Evolutionary conservation across 345 rosid genomes (phyloP), one percentile per base, ranked within the genome.

Genomic region (Lepidium aucheri): DNA sequence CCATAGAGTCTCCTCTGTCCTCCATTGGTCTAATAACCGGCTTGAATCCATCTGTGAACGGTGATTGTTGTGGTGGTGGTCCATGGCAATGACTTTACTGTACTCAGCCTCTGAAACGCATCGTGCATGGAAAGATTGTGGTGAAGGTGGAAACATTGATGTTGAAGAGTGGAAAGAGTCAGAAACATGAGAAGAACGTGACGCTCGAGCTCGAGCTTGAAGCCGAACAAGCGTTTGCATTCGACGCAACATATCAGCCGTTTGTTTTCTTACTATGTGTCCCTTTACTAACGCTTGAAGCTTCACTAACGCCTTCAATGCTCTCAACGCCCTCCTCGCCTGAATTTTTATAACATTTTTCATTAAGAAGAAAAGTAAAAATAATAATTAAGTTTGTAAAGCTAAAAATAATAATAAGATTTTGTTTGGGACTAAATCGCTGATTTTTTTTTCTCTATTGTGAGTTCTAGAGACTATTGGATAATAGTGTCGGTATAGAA

Each of bases 251-350:
- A 85, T 84, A 59, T 84, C 88, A 28, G 91, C 75, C 8, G 90
- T 89, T 77, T 83, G 85, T 75, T 95, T 95, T 69, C 99, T 84
- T 70, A 87, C 89, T 45, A 95, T 87, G 74, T 95, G 84, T 4
- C 99, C 98, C 61, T 96, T 89, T 52, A 86, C 98, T 65, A 91
- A 56, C 7, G 99, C 99, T 75, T 95, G 97, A 67, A 95, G 96
- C 83, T 86, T 89, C 76, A 95, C 98, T 76, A 95, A 66, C 6
- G 94, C 91, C 81, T 85, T 95, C 59, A 95, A 72, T 20, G 98
- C 99, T 61, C 90, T 81, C 56, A 95, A 69, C 2, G 99, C 96
- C 75, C 96, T 86, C 80, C 92, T 85, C 17, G 97, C 99, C 97
- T 90, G 14, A 67, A 38, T 30, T 17, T 38, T 17, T 18, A 17